Evolutionary conservation across 345 rosid species (phyloP).

Genomic region (Arabidopsis suecica): DNA sequence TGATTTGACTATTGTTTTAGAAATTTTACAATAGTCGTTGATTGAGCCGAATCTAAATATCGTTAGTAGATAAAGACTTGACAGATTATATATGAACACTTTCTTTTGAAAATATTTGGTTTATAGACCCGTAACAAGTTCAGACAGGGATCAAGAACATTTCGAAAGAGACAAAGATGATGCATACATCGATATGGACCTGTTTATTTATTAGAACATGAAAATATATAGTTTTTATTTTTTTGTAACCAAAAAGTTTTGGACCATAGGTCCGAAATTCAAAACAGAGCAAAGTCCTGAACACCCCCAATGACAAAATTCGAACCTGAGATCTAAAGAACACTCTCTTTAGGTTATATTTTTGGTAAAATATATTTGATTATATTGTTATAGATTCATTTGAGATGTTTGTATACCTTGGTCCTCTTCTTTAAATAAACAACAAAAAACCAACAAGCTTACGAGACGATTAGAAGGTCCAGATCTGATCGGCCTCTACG

Average conservation of each 20-base stretch:
- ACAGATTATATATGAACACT: too few relatives aligned
- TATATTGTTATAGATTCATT: not conserved
- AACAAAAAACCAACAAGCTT: not conserved
- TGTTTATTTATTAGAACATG: not conserved
- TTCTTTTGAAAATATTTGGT: too few relatives aligned
- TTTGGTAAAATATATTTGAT: too few relatives aligned
- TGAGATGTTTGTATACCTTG: not conserved
- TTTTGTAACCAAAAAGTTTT: not conserved
- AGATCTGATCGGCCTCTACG: constrained; percentile 1
- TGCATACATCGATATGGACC: not conserved
- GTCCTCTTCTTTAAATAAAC: not conserved
- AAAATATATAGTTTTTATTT: not conserved
- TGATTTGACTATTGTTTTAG: too few relatives aligned
- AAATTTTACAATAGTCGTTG: too few relatives aligned
- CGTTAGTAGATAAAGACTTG: too few relatives aligned
- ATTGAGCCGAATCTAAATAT: too few relatives aligned
- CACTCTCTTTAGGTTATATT: too few relatives aligned
- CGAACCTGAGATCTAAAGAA: not conserved
- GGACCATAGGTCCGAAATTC: not conserved
- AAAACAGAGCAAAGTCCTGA: not conserved
- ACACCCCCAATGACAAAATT: not conserved
- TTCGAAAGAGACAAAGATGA: too few relatives aligned
- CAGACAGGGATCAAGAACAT: too few relatives aligned
- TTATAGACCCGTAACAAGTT: too few relatives aligned
- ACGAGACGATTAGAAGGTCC: constrained; percentile 10